phyloP scores from a whole-genome alignment of 345 rosid genomes.

The Toxicodendron radicans region DNA sequence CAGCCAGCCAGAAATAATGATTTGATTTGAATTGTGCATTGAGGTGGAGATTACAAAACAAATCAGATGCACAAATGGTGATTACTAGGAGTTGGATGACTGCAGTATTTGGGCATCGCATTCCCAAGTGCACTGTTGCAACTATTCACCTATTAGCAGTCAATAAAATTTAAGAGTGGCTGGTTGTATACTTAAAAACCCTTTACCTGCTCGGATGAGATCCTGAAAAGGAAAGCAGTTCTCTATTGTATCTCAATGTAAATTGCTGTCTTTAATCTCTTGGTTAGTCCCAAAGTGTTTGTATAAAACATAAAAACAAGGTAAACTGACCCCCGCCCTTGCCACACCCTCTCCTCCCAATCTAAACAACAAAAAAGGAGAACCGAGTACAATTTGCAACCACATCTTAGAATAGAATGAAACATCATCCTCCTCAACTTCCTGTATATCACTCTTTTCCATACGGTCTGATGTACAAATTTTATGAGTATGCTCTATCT shows the following conservation, averaged over 20 bases:
- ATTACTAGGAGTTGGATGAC: too few relatives aligned
- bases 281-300: not conserved
- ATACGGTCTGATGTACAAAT: not conserved
- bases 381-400: not conserved
- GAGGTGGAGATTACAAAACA: too few relatives aligned
- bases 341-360: not conserved
- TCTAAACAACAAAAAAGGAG: not conserved
- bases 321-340: not conserved
- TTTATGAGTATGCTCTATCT: constrained; percentile 1
- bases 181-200: not conserved
- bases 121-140: too few relatives aligned
- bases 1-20: too few relatives aligned
- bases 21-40: too few relatives aligned
- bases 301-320: not conserved
- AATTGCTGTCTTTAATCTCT: constrained; percentile 2
- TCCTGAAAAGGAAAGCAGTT: constrained; percentile 2
- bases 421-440: not conserved
- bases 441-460: not conserved
- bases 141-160: too few relatives aligned
- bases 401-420: not conserved
- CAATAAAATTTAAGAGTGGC: too few relatives aligned
- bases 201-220: not conserved
- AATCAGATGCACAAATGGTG: too few relatives aligned
- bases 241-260: not conserved
- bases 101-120: too few relatives aligned